Base-by-base conservation (phyloP, 1,139 yeast genomes). In the Candida sanyaensis region DNA sequence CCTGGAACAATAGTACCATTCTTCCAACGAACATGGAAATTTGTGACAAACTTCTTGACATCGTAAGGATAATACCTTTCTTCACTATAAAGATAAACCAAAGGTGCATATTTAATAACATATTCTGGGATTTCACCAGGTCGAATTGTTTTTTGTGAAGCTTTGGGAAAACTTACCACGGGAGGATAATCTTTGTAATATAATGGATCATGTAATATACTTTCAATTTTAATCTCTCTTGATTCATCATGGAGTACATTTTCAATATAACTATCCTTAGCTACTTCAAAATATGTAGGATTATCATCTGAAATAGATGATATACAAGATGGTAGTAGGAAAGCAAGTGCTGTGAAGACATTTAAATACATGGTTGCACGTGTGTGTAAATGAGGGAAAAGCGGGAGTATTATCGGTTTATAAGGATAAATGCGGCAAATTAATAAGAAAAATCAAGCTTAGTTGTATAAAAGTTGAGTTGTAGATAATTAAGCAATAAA, bases 31-130 rank as follows among this genome's bases (percentile, higher is more conserved):
- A 75, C 76, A 65, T 72, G 70, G 66, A 90, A 86, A 62, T 88
- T 79, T 9, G 71, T 71, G 10, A 89, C 92, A 63, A 67, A 93
- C 39, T 86, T 80, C 43, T 74, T 77, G 41, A 91, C 78, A 59
- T 90, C 96, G 55, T 89, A 89, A 0, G 99, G 99, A 54, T 87
- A 71, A 63, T 91, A 93, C 49, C 75, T 69, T 60, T 93, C 99
- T 62, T 93, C 99, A 1, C 96, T 85, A 69, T 92, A 92, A 24
- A 93, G 71, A 62, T 89, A 90, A 2, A 93, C 93, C 47, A 84
- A 68, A 0, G 99, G 98, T 4, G 93, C 83, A 62, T 82, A 79
- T 43, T 86, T 85, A 1, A 83, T 59, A 1, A 88, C 86, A 64
- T 84, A 93, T n/a, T 70, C 70, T 0, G 98, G 99, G 4, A 92